Percentiles rank a stretch among this genome's conserved stretches.
These are phyloP conservation scores for Wilcoxina mikolae DNA, from an alignment of 495 filamentous ascomycete genomes.

Conservation along the genomic window DNA sequence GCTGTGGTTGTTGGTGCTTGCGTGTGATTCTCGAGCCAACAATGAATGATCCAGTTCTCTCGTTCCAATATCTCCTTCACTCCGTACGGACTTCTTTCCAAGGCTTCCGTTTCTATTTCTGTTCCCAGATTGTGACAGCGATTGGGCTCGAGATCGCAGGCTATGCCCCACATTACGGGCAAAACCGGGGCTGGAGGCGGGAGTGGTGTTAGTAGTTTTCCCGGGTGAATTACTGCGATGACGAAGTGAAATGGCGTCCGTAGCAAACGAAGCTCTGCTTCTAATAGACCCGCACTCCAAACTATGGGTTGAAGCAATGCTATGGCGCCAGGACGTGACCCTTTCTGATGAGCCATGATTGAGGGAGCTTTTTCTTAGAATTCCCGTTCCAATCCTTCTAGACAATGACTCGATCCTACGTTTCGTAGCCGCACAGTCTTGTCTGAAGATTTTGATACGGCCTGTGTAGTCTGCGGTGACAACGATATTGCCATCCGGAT, in stretches of 20 bases:
- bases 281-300: conserved; percentile 36
- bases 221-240: background rate
- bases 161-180: background rate
- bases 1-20: background rate
- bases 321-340: conserved; percentile 87
- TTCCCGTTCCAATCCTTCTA: conserved; percentile 43
- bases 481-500: conserved; percentile 79
- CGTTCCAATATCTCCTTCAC: background rate
- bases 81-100: background rate
- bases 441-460: conserved; percentile 81
- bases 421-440: conserved; percentile 65
- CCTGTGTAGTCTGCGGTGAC: conserved; percentile 80
- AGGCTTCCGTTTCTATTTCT: background rate
- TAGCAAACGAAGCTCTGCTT: conserved; percentile 14
- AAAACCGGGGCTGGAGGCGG: background rate
- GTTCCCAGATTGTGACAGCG: background rate
- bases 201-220: background rate
- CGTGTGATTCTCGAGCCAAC: background rate
- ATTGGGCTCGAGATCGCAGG: conserved; percentile 5
- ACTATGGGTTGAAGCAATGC: conserved; percentile 44
- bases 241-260: background rate
- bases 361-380: conserved; percentile 40
- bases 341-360: conserved; percentile 53
- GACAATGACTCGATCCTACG: conserved; percentile 52
- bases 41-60: too few relatives aligned